phyloP scores from a whole-genome alignment of 768 basidiomycete species.

The Leccinum disarticulatum region DNA sequence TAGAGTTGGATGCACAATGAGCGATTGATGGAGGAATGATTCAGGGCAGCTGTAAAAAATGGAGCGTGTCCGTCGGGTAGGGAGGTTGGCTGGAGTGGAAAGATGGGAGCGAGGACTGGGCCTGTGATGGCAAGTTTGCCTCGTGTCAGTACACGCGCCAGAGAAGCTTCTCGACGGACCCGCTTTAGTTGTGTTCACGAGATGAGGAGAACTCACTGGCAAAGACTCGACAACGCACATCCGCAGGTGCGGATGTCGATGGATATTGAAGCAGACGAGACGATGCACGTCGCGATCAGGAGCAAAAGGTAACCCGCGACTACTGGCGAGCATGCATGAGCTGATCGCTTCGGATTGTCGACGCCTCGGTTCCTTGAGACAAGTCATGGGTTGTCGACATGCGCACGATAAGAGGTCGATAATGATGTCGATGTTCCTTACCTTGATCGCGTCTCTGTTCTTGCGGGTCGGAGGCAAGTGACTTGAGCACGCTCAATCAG shows the following conservation, averaged over 20 bases:
- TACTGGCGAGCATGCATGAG: constrained; percentile 11
- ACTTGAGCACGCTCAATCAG: constrained; percentile 1
- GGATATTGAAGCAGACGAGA: not conserved
- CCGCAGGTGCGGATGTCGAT: constrained; percentile 14
- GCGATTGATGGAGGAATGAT: constrained; percentile 4
- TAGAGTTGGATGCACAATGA: not conserved
- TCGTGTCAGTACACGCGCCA: constrained; percentile 57
- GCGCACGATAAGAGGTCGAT: not conserved
- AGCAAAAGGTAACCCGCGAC: not conserved
- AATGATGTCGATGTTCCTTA: not conserved
- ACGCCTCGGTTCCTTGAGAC: constrained; percentile 10
- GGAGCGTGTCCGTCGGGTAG: constrained; percentile 17
- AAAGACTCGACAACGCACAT: constrained; percentile 13
- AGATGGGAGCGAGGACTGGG: constrained; percentile 22
- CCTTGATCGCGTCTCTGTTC: not conserved
- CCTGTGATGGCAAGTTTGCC: constrained; percentile 46
- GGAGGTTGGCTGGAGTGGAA: constrained; percentile 15
- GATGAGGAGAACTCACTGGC: constrained; percentile 16
- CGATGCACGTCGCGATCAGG: constrained; percentile 10
- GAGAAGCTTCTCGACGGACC: constrained; percentile 24
- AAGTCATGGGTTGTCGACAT: constrained; percentile 12
- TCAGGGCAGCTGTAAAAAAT: constrained; percentile 14
- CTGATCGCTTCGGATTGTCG: constrained; percentile 12
- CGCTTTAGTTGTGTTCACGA: not conserved
- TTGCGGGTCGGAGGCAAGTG: not conserved